These are phyloP conservation scores for Puccinia novopanici DNA, from an alignment of 1,284 basidiomycete genomes.

Conservation along the genomic window DNA sequence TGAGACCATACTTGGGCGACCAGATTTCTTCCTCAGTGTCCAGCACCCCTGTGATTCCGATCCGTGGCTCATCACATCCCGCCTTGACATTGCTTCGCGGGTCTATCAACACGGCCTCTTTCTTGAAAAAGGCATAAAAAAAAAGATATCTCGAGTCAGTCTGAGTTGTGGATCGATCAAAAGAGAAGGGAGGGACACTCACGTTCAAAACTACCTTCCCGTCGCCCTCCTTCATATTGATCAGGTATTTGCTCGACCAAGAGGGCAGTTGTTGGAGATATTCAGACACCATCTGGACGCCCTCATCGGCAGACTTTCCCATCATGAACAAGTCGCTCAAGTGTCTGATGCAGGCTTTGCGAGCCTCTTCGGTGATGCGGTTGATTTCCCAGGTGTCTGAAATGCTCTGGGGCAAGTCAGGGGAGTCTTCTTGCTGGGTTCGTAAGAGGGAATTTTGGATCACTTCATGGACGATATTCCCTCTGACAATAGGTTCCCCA, in stretches of 20 bases:
- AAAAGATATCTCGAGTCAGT: constrained; percentile 38
- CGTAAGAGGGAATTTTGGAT: constrained; percentile 74
- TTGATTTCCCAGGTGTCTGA: constrained; percentile 19
- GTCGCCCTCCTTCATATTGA: neutral
- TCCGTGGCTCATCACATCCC: constrained; percentile 62
- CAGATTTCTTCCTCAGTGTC: constrained; percentile 97
- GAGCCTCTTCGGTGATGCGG: constrained; percentile 28
- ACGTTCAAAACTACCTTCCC: constrained; percentile 24
- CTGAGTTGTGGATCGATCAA: no score
- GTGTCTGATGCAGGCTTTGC: constrained; percentile 36
- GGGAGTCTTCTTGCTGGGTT: constrained; percentile 62
- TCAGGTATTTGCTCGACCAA: constrained; percentile 43
- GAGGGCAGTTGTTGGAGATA: constrained; percentile 28
- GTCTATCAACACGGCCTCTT: constrained; percentile 69
- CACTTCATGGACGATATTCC: constrained; percentile 84
- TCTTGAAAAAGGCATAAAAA: neutral
- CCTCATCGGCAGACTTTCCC: constrained; percentile 42
- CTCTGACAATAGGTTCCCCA: constrained; percentile 69
- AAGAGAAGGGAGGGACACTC: neutral
- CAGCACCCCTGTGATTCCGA: constrained; percentile 69
- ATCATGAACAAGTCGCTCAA: constrained; percentile 46
- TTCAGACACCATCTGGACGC: constrained; percentile 29
- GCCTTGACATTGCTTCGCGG: constrained; percentile 63
- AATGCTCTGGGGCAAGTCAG: neutral
- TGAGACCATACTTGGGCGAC: constrained; percentile 90